A percentile compares a stretch with the other conserved stretches of the same genome.
These are phyloP conservation scores for Diospyros lotus DNA, from an alignment of 148 eudicot genomes.

Conservation along the genomic window DNA sequence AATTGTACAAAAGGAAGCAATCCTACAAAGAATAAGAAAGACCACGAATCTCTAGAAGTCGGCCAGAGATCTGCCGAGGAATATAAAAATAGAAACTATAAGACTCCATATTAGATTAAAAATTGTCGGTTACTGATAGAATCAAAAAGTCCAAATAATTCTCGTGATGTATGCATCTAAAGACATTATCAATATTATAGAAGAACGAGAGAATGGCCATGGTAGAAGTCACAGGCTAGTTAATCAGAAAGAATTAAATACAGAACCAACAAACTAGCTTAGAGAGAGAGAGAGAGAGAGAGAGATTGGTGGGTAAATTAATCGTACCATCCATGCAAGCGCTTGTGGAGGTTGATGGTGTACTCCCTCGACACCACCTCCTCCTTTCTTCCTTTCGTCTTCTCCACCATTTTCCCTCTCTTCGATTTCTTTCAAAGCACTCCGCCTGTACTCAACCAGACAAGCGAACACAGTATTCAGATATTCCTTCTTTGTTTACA, in stretches of 20 bases:
- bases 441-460: conserved; percentile 13
- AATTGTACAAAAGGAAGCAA: no score
- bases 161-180: neutral
- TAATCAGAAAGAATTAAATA: neutral
- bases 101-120: neutral
- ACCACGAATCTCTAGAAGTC: no score
- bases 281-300: neutral
- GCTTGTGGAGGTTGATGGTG: conserved; percentile 55
- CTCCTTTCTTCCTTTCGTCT: conserved; percentile 43
- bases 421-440: conserved; percentile 12
- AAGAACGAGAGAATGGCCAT: neutral
- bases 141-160: neutral
- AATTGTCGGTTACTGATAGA: no score
- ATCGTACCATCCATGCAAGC: conserved; percentile 41
- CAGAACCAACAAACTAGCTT: neutral
- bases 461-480: neutral
- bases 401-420: conserved; percentile 38
- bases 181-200: neutral
- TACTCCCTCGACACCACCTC: conserved; percentile 54
- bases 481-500: neutral
- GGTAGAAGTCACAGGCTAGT: neutral
- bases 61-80: no score
- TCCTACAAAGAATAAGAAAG: no score
- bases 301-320: neutral
- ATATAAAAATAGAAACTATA: neutral